These are phyloP conservation scores for Rhodotorula graminis DNA, from an alignment of 768 basidiomycete species.

Conservation along the genomic window DNA sequence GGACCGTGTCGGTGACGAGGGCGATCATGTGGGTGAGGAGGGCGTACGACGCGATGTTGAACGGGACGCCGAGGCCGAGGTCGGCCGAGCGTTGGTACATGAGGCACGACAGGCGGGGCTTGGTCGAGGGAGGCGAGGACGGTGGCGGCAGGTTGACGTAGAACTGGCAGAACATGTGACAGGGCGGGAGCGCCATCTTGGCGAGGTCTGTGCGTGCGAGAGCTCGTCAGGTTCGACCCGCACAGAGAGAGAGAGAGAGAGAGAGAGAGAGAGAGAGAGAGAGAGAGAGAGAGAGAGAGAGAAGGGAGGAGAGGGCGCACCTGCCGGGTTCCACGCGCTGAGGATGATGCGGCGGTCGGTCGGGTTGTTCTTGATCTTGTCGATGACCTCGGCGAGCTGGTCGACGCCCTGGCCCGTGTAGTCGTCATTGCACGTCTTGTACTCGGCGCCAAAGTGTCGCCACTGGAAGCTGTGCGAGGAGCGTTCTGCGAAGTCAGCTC, in stretches of 20 bases:
- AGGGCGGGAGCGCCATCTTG: conserved; percentile 93
- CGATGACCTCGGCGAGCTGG: conserved; percentile 80
- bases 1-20: conserved; percentile 75
- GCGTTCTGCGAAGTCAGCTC: conserved; percentile 36
- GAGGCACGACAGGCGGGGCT: conserved; percentile 77
- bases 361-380: conserved; percentile 86
- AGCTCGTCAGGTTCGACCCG: not conserved
- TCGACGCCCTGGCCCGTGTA: conserved; percentile 57
- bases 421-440: conserved; percentile 50
- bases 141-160: conserved; percentile 79
- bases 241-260: no score
- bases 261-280: no score
- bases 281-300: no score
- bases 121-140: conserved; percentile 50
- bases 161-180: conserved; percentile 99
- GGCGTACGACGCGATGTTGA: conserved; percentile 98
- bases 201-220: conserved; percentile 63
- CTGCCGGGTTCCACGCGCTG: conserved; percentile 97
- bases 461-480: conserved; percentile 40
- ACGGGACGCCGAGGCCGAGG: conserved; percentile 92
- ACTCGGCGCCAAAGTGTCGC: conserved; percentile 44
- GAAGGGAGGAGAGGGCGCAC: conserved; percentile 57
- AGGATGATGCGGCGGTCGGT: conserved; percentile 90
- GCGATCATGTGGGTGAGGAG: conserved; percentile 97
- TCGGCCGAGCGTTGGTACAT: conserved; percentile 99